Base-by-base conservation (phyloP, 805 yeast species). In the Kodamaea lidongshanica region DNA sequence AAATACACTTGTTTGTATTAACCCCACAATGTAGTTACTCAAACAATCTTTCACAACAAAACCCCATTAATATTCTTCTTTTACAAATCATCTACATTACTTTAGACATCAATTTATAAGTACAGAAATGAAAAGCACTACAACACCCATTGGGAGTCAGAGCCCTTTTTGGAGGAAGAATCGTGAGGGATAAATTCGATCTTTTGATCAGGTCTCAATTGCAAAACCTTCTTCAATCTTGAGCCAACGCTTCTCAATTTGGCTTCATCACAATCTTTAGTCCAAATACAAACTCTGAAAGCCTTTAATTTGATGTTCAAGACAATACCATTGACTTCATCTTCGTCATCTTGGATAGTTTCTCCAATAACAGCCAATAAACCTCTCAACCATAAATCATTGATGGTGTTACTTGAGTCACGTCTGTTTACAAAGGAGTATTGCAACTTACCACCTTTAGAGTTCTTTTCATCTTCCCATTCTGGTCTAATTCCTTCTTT, bases 401-500 rank as follows among this genome's bases (percentile, higher is more conserved):
- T 89, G 55, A 86, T 78, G 39, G 76, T 77, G 26, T 66, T 61
- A 39, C 62, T 58, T 38, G 61, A 64, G 42, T 72, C 80, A 39
- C 74, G 70, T 56, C 69, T 79, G 61, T 81, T 77, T 61, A 73
- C 78, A 63, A 74, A 83, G 24, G 83, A 70, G 42, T 47, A 61
- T 44, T 58, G 67, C 95, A 96, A 92, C 65, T 84, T 86, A 52
- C 98, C 98, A 54, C 98, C 98, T 46, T 78, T 71, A 37, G 83
- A 60, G 62, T 92, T 92, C 42, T 76, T 74, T 32, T 65, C 70
- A 60, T 92, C 97, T 70, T 92, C 98, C 98, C 98, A 92, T 71
- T 92, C 97, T 34, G 98, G 98, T 60, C 85, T 81, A 50, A 92
- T 77, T 35, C 87, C 95, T 55, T 81, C 83, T 65, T 89, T 82